These are phyloP conservation scores for Aspergillus bridgeri DNA, from an alignment of 495 filamentous ascomycete genomes.

Conservation along the genomic window DNA sequence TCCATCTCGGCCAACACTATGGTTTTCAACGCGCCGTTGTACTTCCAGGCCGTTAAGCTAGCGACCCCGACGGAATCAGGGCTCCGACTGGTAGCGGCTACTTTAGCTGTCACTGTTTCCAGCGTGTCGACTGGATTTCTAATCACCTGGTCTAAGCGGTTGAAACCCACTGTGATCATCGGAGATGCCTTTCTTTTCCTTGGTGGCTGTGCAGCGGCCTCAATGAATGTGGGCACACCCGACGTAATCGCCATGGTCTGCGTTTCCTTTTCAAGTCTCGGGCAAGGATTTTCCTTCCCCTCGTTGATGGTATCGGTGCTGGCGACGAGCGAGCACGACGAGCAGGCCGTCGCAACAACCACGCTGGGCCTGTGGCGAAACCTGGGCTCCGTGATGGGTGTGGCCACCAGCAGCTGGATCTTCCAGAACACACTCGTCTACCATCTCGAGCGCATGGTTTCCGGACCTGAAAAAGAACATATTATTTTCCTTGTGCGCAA, in stretches of 20 bases:
- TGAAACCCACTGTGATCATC: slow-evolving; percentile 60
- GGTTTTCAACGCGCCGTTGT: slow-evolving; percentile 75
- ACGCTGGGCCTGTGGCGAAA: slow-evolving; percentile 67
- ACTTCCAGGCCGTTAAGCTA: slow-evolving; percentile 76
- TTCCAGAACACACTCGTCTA: slow-evolving; percentile 67
- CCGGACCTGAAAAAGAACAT: slow-evolving; percentile 47
- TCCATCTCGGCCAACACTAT: slow-evolving; percentile 63
- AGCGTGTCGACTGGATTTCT: slow-evolving; percentile 66
- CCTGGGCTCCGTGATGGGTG: slow-evolving; percentile 67
- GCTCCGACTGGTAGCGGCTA: slow-evolving; percentile 62
- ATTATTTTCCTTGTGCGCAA: slow-evolving; percentile 52
- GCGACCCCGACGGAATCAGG: slow-evolving; percentile 68
- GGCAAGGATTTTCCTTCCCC: slow-evolving; percentile 63
- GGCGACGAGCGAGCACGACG: slow-evolving; percentile 61
- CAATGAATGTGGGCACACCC: slow-evolving; percentile 54
- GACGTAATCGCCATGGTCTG: slow-evolving; percentile 57
- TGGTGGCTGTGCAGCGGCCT: slow-evolving; percentile 50
- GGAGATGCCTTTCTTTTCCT: slow-evolving; percentile 53
- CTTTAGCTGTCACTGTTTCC: slow-evolving; percentile 52
- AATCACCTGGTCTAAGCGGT: slow-evolving; percentile 61
- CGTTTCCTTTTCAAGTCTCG: slow-evolving; percentile 57
- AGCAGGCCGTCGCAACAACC: slow-evolving; percentile 72
- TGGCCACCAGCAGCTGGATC: slow-evolving; percentile 67
- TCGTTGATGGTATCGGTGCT: slow-evolving; percentile 65
- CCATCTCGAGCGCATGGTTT: slow-evolving; percentile 56